Base-by-base conservation (phyloP, 2,329 filamentous ascomycete genomes). In the Fusarium dlaminii region DNA sequence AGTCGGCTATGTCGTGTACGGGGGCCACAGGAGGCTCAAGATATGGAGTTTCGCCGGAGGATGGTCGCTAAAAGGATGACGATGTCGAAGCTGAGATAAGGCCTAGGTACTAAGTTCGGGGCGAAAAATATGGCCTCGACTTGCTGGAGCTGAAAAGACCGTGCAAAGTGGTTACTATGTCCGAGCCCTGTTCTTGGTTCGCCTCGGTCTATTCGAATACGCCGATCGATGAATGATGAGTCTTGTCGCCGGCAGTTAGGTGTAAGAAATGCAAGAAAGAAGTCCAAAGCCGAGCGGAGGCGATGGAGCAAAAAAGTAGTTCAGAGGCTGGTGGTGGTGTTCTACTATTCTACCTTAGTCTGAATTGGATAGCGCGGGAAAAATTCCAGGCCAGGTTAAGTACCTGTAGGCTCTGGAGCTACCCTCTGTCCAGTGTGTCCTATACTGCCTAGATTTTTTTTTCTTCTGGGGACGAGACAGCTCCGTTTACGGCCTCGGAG, bases 401-500 rank as follows among this genome's bases (percentile, higher is more conserved):
- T 60, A 37, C 48, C 64, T 37, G 37, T 51, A 51, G 40, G 52
- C 63, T 51, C 58, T 72, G 46, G 62, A 74, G 64, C 67, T 72
- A 64, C 39, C 30, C 36, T 30, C 34, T 29, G 32, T 24, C 30
- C 30, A 51, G 46, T 29, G 46, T 29, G 30, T 51, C 48, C 17
- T 9, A 24, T 34, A 72, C 73, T 77, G 73, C 75, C 73, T 76
- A 68, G 68, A 80, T 78, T 81, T 81, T 80, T 79, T 81, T 10
- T 4, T 7, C 32, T 15, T 80, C 78, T 75, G 74, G 76, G 76
- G 71, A 68, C 51, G 42, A 49, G 63, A 73, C 61, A 75, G 78
- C 80, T 82, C 81, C 81, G 81, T 81, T 82, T 77, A 81, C 81
- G 80, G 79, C 79, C 79, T 82, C 81, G 81, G 74, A 81, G 79